Evolutionary conservation across 768 basidiomycete genomes (phyloP), one percentile per base, ranked within the genome.

Genomic region (Exidia glandulosa): DNA sequence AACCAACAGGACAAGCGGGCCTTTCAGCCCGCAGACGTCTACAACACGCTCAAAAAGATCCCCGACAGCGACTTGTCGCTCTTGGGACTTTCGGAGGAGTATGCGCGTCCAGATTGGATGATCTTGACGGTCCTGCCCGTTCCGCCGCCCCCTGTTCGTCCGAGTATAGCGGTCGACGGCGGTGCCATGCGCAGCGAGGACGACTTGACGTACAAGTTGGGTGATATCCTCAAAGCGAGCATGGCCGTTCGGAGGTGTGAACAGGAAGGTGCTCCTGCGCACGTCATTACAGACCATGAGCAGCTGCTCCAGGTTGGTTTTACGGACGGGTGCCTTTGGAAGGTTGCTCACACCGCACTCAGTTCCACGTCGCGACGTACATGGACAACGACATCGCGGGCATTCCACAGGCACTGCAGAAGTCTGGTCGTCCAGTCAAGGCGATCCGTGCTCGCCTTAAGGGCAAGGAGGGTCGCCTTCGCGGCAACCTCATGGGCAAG

Each of bases 361-460:
- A 96, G 92, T 99, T 94, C 71, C 96, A 99, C 69, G 94, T 97
- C 62, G 96, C 96, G 2, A 98, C 96, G 0, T 99, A 98, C 70
- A 99, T 99, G 95, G 96, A 99, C 70, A 99, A 99, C 69, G 94
- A 98, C 69, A 94, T 98, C 60, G 94, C 96, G 33, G 96, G 96
- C 50, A 91, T 97, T 34, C 96, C 96, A 1, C 95, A 97, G 68
- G 94, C 96, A 2, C 75, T 95, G 65, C 96, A 98, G 68, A 98
- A 98, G 73, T 94, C 92, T 45, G 96, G 96, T 32, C 84, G 96
- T 61, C 94, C 96, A 30, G 89, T 99, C 61, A 99, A 99, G 73
- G 94, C 96, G 34, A 97, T 99, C 67, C 92, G 96, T 60, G 94
- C 95, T 4, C 87, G 96, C 48, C 81, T 99, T 59, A 99, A 99